Percentiles rank a stretch among this genome's conserved stretches.
Evolutionary conservation across 2,329 filamentous ascomycete species (phyloP).

Genomic region (Botryotinia narcissicola): DNA sequence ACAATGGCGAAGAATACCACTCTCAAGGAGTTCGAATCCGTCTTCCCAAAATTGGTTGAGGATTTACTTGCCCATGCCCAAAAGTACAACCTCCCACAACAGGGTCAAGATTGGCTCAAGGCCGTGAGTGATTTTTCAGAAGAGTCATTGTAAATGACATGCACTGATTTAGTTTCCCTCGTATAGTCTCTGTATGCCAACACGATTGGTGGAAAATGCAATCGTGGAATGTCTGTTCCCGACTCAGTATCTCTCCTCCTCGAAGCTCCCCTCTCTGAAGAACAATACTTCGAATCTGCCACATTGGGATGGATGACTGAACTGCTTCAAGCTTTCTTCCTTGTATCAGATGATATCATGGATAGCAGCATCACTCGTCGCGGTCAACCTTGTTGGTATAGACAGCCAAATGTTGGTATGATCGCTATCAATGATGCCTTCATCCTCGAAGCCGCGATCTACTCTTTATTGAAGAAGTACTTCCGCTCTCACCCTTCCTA

Average conservation of each 20-base stretch:
- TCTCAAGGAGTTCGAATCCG: conserved; percentile 81
- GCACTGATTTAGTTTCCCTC: conserved; percentile 19
- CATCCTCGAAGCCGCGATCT: conserved; percentile 90
- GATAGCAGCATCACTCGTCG: conserved; percentile 92
- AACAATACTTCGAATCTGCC: conserved; percentile 85
- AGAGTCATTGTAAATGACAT: not conserved
- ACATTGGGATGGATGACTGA: conserved; percentile 97
- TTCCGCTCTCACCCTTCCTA: conserved; percentile 87
- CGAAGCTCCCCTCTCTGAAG: conserved; percentile 65
- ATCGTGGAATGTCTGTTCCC: conserved; percentile 96
- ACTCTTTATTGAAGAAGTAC: conserved; percentile 86
- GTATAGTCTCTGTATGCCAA: conserved; percentile 77
- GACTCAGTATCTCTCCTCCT: conserved; percentile 84
- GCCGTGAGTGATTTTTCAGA: conserved; percentile 26
- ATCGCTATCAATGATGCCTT: conserved; percentile 98
- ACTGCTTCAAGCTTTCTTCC: conserved; percentile 97
- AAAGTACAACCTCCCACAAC: conserved; percentile 77
- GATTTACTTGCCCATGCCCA: conserved; percentile 77
- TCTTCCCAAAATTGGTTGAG: conserved; percentile 83
- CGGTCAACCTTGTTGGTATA: conserved; percentile 95
- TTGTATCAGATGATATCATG: conserved; percentile 99
- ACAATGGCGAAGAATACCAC: conserved; percentile 69
- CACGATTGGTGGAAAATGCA: conserved; percentile 92
- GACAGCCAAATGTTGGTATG: conserved; percentile 83
- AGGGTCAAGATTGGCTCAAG: conserved; percentile 83